Evolutionary conservation across 2,329 filamentous ascomycete genomes (phyloP), one percentile per base, ranked within the genome.

Genomic region (Nannizzia gypsea): DNA sequence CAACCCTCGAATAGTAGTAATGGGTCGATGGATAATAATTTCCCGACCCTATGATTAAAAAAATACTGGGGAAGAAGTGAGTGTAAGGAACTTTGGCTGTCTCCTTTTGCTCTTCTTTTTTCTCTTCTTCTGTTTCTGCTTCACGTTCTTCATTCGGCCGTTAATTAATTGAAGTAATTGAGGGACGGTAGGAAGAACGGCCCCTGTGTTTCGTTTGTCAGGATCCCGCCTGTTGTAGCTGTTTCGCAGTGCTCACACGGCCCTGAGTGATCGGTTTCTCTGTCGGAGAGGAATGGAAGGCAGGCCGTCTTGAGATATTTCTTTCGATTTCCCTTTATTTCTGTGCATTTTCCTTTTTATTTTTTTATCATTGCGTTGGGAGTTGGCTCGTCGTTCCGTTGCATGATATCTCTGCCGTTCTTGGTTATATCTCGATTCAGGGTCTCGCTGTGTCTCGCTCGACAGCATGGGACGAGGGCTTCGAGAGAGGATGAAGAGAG

Each of bases 401-500:
- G 20, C 31, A 36, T 36, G 44, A 22, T 26, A 26, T 48, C 22
- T 48, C 20, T 8, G 2, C 13, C 9, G 31, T 36, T 36, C 31
- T 36, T 36, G 31, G 13, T 3, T 13, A 36, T 11, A 36, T 36
- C 31, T 36, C 31, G 31, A 36, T 36, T 11, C 9, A 36, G 31
- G 31, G 31, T 36, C 31, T 13, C 9, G 31, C 31, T 13, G 31
- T 36, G 31, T 36, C 9, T 36, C 31, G 1, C 31, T 36, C 31
- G 31, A 36, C 31, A 36, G 31, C 31, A 36, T 36, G 31, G 60
- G 26, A 26, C 63, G 61, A 61, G 52, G 62, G 11, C 52, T 66
- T 55, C 63, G 64, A 48, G 60, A 66, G 56, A 64, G 61, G 28
- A 57, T 66, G 42, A 64, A 62, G 44, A 59, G 60, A 24, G 59